A percentile compares a stretch with the other conserved stretches of the same genome.
phyloP scores from a whole-genome alignment of 257 asterid genomes.

The Primulina tabacum region DNA sequence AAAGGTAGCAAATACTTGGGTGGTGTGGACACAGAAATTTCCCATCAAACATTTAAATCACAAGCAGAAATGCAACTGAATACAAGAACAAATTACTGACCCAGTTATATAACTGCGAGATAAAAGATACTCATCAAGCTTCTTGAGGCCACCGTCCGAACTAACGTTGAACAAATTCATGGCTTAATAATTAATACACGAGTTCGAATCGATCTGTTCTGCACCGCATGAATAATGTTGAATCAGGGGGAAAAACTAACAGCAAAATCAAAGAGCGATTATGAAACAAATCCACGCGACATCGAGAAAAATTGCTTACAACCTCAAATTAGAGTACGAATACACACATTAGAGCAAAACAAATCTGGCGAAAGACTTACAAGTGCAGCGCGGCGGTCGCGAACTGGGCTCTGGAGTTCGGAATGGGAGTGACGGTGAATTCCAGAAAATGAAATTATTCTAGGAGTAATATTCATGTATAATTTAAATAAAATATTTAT shows the following conservation, averaged over 20 bases:
- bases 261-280: not conserved
- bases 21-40: not conserved
- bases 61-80: not conserved
- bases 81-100: conserved; percentile 34
- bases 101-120: conserved; percentile 85
- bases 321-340: not conserved
- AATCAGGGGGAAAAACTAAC: not conserved
- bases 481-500: no score
- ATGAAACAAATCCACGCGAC: not conserved
- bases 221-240: not conserved
- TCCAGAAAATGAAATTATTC: no score
- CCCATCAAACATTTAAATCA: not conserved
- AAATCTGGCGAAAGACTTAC: conserved; percentile 13
- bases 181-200: conserved; percentile 20
- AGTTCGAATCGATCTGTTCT: conserved; percentile 11
- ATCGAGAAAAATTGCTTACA: not conserved
- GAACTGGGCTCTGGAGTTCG: not conserved
- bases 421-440: no score
- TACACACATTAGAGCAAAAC: not conserved
- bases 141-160: conserved; percentile 68
- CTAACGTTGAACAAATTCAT: conserved; percentile 52
- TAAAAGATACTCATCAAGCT: conserved; percentile 84
- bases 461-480: no score
- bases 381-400: not conserved
- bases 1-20: not conserved